Evolutionary conservation across 441 rosid species (phyloP).

Genomic region (Brassica hybrid): DNA sequence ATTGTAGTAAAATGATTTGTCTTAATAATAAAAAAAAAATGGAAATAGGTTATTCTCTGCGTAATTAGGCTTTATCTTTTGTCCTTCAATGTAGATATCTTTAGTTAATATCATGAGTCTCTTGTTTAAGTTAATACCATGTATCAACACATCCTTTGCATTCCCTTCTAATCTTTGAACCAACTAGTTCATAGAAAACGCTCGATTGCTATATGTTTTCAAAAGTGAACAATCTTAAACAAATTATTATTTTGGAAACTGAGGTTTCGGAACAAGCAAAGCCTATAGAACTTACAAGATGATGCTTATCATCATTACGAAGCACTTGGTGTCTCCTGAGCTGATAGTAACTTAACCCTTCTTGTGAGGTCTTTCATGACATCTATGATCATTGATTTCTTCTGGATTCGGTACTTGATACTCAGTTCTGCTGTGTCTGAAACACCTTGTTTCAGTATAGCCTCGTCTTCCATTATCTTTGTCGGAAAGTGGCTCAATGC

Average conservation of each 20-base stretch:
- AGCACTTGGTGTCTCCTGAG: constrained; percentile 46
- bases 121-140: background rate
- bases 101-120: too few relatives aligned
- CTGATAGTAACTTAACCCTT: constrained; percentile 56
- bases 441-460: constrained; percentile 58
- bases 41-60: too few relatives aligned
- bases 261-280: constrained; percentile 10
- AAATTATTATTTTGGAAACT: background rate
- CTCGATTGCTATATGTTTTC: background rate
- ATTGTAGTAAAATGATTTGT: too few relatives aligned
- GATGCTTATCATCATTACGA: constrained; percentile 23
- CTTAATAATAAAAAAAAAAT: too few relatives aligned
- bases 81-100: too few relatives aligned
- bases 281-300: constrained; percentile 27
- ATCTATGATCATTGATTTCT: constrained; percentile 71
- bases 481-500: constrained; percentile 79
- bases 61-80: too few relatives aligned
- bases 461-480: constrained; percentile 82
- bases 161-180: background rate
- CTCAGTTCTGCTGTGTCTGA: too few relatives aligned
- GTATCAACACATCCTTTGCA: background rate
- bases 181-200: constrained; percentile 18
- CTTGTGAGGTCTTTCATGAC: constrained; percentile 68
- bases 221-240: constrained; percentile 21
- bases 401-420: constrained; percentile 74